These are phyloP conservation scores for Ogataea nakhonphanomensis DNA, from an alignment of 805 yeast genomes.

Conservation along the genomic window DNA sequence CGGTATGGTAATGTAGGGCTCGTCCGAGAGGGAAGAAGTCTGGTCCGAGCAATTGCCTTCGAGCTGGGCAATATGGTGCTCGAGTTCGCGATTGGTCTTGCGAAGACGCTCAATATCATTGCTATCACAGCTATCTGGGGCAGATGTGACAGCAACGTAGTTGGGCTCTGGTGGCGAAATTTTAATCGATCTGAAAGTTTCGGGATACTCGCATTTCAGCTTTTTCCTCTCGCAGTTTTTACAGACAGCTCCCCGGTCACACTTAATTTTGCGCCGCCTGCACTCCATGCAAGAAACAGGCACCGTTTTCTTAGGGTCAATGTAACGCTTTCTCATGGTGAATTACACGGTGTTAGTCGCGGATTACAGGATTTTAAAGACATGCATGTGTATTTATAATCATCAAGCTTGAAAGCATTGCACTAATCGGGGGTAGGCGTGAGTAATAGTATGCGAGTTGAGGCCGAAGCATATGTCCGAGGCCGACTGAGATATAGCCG, in stretches of 20 bases:
- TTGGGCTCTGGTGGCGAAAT: constrained; percentile 11
- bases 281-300: constrained; percentile 35
- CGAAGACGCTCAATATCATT: constrained; percentile 6
- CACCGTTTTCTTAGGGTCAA: constrained; percentile 10
- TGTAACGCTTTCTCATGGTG: constrained; percentile 1
- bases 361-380: no score
- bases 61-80: not conserved
- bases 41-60: not conserved
- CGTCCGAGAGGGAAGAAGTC: no score
- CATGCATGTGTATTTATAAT: constrained; percentile 1
- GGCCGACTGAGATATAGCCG: not conserved
- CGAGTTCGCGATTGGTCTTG: constrained; percentile 3
- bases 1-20: constrained; percentile 8
- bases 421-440: not conserved
- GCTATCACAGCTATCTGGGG: not conserved
- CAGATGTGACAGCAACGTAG: not conserved
- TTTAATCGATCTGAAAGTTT: constrained; percentile 42
- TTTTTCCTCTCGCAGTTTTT: constrained; percentile 38
- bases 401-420: not conserved
- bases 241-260: constrained; percentile 37
- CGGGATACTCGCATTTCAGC: constrained; percentile 41
- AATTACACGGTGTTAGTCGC: not conserved
- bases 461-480: constrained; percentile 1
- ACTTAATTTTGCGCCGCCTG: constrained; percentile 33
- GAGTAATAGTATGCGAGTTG: not conserved